Base-by-base conservation (phyloP, 2,329 filamentous ascomycete species). In the Aspergillus ibericus region DNA sequence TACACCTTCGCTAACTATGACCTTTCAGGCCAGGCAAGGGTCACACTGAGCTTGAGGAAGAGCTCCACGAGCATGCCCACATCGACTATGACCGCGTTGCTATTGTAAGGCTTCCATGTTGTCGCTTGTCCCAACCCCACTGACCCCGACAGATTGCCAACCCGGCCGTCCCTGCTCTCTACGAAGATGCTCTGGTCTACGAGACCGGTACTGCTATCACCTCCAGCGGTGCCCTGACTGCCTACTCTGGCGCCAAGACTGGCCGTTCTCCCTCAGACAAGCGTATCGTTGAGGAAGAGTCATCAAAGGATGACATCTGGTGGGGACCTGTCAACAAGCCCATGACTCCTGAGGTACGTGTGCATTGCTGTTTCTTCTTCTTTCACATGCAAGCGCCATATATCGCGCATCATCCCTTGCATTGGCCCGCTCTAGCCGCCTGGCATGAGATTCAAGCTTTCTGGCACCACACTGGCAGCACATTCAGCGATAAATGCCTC, bases 281-380 rank as follows among this genome's bases (percentile, higher is more conserved):
- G 88, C 89, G 95, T 77, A 91, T 99, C 75, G 95, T 99, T 75
- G 87, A 96, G 82, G 95, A 99, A 79, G 82, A 88, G 60, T 83
- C 87, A 63, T 98, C 95, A 65, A 88, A 96, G 78, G 88, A 95
- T 58, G 87, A 99, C 62, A 85, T 99, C 73, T 99, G 95, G 95
- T 98, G 95, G 95, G 95, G 95, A 72, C 93, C 95, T 57, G 95
- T 99, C 69, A 99, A 99, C 85, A 98, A 98, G 87, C 91, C 93
- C 75, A 99, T 99, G 95, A 88, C 87, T 68, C 86, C 92, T 70
- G 93, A 98, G 78, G 95, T 98, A 89, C 87, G 91, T 81, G 59
- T 29, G 58, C 58, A 61, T 53, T 58, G 49, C 50, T 49, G 57
- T 63, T 62, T 15, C 13, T 8, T 22, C 16, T 42, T n/a, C 3